Base-by-base conservation (phyloP, 495 filamentous ascomycete genomes). In the Neurospora discreta region DNA sequence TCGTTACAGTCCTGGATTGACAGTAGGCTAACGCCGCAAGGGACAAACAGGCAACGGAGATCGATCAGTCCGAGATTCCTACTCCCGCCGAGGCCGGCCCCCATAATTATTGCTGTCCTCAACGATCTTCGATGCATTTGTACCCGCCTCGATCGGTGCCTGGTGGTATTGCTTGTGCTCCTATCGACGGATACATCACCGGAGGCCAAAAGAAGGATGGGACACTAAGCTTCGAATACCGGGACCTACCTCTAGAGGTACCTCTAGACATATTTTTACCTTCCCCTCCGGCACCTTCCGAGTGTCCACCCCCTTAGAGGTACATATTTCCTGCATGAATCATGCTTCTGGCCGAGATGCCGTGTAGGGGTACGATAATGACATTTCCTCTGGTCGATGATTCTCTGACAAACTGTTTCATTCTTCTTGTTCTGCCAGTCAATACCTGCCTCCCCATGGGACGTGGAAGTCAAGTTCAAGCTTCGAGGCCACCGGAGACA, bases 181-280 rank as follows among this genome's bases (percentile, higher is more conserved):
- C 73, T 3, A 71, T 79, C 3, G 79, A 79, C 76, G 82, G 82
- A 67, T 85, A 84, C 70, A 72, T 83, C n/a, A 76, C 77, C 8
- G 73, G 81, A 3, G 79, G 87, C 0, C 73, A 89, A 65, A 77
- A 77, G 9, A 76, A 82, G 0, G 84, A 83, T 40, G 71, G 58
- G 5, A 0, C 69, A 3, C 78, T 81, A 3, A 38, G 70, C 7
- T 82, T 83, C 39, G 70, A 84, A 15, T n/a, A 39, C 15, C 68
- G 80, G 41, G 3, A n/a, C 41, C 16, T n/a, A n/a, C n/a, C n/a
- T n/a, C 40, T 43, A 42, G 16, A 18, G 38, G 7, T 38, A 36
- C 2, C 0, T 5, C 33, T 36, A 5, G 33, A 36, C 33, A 36
- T 36, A 36, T 0, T 5, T 16, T 42, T 16, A 18, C 16, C 1